Base-by-base conservation (phyloP, 306 rosid genomes). In the Casuarina cunninghamiana region DNA sequence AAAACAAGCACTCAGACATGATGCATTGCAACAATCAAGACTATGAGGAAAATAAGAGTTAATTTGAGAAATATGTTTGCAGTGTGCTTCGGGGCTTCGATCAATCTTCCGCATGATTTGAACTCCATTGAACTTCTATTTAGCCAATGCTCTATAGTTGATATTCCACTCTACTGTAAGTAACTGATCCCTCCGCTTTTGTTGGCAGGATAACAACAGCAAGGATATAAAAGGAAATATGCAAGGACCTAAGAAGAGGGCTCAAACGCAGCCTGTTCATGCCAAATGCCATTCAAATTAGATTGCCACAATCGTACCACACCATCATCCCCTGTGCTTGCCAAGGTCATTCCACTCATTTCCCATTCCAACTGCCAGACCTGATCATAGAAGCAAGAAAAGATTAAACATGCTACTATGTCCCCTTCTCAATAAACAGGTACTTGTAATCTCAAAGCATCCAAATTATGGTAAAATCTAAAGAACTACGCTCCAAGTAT, bases 351-450 rank as follows among this genome's bases (percentile, higher is more conserved):
- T 83, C 99, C 99, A 82, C 97, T 93, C 89, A 91, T 88, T 82
- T 95, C 97, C 97, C 97, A 95, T 78, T 93, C 93, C 97, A 95
- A 88, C 79, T 95, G 91, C 97, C 97, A 91, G 44, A 89, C 96
- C 99, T 95, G 75, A 74, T 72, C 73, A 75, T 50, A 79, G 63
- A 66, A 84, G 75, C 78, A 41, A 58, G 74, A 7, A 5, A 19
- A 78, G 16, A 44, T 51, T 11, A 50, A 55, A 69, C 15, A 54
- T 21, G 68, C 45, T 42, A 15, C 48, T 6, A 42, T 39, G 39
- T 55, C 66, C 13, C 16, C 5, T 65, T 65, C 48, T 65, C 70
- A 2, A 16, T 38, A 65, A 15, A 65, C 49, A 65, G 41, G 4
- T 0, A 39, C 6, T 17, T n/a, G 49, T 41, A 26, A 26, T 26